These are phyloP conservation scores for Eucalyptus pumila DNA, from an alignment of 345 rosid species.

Conservation along the genomic window DNA sequence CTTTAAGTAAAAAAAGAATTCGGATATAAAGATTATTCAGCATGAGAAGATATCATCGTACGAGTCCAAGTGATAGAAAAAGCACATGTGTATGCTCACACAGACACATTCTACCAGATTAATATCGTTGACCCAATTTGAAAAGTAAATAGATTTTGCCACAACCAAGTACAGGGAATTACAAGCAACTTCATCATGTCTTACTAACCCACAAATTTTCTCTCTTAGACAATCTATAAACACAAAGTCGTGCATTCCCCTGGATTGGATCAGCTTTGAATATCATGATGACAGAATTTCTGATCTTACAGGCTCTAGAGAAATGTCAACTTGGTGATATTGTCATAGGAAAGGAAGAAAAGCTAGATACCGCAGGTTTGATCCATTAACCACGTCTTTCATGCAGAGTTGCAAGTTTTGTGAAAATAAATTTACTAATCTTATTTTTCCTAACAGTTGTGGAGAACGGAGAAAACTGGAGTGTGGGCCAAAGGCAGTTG, in stretches of 20 bases:
- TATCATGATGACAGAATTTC: background rate
- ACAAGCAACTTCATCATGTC: background rate
- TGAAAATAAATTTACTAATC: background rate
- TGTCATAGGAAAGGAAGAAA: conserved; percentile 53
- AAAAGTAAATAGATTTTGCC: background rate
- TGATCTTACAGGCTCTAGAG: conserved; percentile 45
- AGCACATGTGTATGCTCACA: background rate
- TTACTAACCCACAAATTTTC: background rate
- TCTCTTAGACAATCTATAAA: background rate
- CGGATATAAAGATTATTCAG: background rate
- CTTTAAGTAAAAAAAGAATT: background rate
- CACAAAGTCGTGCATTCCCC: background rate
- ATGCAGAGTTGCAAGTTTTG: background rate
- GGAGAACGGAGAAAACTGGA: conserved; percentile 95
- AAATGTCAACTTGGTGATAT: conserved; percentile 80
- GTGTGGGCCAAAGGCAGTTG: conserved; percentile 76
- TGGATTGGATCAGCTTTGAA: background rate
- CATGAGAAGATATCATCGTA: background rate
- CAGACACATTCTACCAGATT: background rate
- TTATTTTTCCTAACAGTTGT: conserved; percentile 31
- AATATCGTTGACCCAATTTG: background rate
- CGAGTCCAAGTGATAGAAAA: background rate
- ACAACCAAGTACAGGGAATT: background rate
- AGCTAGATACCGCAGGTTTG: conserved; percentile 60
- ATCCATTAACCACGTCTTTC: background rate